Conservation (phyloP, 805 yeast genomes). For the Yarrowia sp. region DNA sequence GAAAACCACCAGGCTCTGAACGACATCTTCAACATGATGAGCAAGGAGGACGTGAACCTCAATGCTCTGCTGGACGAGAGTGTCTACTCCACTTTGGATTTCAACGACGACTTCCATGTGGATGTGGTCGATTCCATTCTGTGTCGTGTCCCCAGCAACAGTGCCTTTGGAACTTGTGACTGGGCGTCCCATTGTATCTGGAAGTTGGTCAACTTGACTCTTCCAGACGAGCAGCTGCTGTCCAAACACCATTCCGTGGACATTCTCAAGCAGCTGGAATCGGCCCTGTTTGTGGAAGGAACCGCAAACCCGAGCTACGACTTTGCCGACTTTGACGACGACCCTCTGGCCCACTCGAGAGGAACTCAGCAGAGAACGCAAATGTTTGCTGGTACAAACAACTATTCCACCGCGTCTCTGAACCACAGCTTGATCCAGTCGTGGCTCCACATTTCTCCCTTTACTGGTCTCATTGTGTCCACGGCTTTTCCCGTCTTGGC, state of each 20-base stretch:
- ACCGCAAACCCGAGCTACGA: background rate
- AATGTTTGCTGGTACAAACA: constrained; percentile 24
- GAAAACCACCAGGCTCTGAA: constrained; percentile 20
- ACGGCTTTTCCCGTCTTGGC: constrained; percentile 23
- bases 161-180: constrained; percentile 12
- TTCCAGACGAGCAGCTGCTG: constrained; percentile 22
- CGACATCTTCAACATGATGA: constrained; percentile 16
- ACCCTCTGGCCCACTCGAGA: background rate
- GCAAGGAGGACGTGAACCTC: background rate
- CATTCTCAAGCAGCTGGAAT: constrained; percentile 20
- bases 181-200: constrained; percentile 22
- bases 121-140: constrained; percentile 22
- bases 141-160: constrained; percentile 15
- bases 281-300: background rate
- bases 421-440: constrained; percentile 21
- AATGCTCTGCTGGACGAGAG: constrained; percentile 9
- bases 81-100: constrained; percentile 15
- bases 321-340: background rate
- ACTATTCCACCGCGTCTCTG: constrained; percentile 24
- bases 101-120: constrained; percentile 22
- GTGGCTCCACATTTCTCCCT: constrained; percentile 22
- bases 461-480: constrained; percentile 22
- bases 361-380: background rate
- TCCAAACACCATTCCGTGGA: constrained; percentile 21
- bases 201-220: constrained; percentile 22